phyloP scores from a whole-genome alignment of 441 rosid species.

The Pelargonium fulgidum region DNA sequence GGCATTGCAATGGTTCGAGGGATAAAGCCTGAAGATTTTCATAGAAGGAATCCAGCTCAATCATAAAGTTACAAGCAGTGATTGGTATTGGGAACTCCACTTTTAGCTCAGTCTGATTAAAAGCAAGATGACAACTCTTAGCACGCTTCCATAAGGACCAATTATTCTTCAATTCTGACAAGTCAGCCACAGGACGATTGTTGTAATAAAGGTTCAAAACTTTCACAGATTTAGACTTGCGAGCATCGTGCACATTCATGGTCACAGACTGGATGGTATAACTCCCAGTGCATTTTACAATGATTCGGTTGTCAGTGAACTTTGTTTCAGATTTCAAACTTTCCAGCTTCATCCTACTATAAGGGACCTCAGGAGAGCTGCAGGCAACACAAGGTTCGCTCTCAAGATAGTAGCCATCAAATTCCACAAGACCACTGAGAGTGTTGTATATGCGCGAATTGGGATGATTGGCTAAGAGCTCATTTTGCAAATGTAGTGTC shows the following conservation, averaged over 20 bases:
- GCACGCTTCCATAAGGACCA: conserved; percentile 99
- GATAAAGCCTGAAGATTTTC: conserved; percentile 99
- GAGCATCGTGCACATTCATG: conserved; percentile 99
- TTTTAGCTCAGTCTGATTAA: conserved; percentile 97
- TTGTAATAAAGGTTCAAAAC: conserved; percentile 95
- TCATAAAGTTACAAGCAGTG: conserved; percentile 99
- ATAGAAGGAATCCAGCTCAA: conserved; percentile 99
- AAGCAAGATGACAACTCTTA: conserved; percentile 97
- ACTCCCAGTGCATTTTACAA: conserved; percentile 99
- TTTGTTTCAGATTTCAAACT: conserved; percentile 98
- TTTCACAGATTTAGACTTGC: conserved; percentile 98
- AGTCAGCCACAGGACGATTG: conserved; percentile 96
- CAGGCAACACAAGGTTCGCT: conserved; percentile 99
- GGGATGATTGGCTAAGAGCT: conserved; percentile 99
- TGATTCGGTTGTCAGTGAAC: conserved; percentile 98
- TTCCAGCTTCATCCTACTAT: conserved; percentile 98
- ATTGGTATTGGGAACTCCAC: conserved; percentile 99
- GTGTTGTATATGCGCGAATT: conserved; percentile 97
- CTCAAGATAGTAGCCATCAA: conserved; percentile 99
- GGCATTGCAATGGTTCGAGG: conserved; percentile 99
- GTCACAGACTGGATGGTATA: conserved; percentile 96
- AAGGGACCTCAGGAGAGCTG: conserved; percentile 99
- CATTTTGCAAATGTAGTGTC: conserved; percentile 92
- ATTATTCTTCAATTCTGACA: conserved; percentile 98
- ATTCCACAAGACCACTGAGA: conserved; percentile 92